Evolutionary conservation across 2,329 filamentous ascomycete species (phyloP).

Genomic region (Colletotrichum echinochloae): DNA sequence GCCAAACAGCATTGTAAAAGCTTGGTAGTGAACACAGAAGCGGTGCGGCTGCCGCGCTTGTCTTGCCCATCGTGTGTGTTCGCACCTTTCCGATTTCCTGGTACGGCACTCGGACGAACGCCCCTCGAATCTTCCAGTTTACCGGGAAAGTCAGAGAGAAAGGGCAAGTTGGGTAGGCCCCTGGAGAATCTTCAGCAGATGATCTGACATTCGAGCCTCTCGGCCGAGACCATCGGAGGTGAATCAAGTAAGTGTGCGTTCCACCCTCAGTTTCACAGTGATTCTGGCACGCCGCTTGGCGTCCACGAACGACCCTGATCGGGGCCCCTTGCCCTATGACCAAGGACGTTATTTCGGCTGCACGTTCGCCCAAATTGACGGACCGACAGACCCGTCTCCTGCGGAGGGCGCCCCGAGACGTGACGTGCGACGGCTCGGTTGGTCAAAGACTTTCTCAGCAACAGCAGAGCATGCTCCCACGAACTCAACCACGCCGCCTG

Average conservation of each 20-base stretch:
- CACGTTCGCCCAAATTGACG: neutral
- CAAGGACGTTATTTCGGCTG: neutral
- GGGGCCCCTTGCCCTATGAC: neutral
- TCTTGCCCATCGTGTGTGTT: neutral
- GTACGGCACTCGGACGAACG: neutral
- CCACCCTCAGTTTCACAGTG: neutral
- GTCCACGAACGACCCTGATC: neutral
- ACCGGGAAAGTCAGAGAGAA: neutral
- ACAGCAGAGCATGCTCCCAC: neutral
- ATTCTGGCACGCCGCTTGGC: neutral
- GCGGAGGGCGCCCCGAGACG: neutral
- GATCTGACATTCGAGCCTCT: neutral
- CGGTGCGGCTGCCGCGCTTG: neutral
- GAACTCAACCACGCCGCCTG: too few species aligned
- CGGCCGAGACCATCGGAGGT: neutral
- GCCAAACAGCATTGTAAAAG: neutral
- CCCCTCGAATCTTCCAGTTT: neutral
- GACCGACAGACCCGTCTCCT: neutral
- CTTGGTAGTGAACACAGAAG: neutral
- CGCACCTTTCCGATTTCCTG: neutral
- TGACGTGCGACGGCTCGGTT: neutral
- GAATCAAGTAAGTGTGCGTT: neutral
- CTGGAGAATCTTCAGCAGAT: neutral
- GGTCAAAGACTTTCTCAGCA: neutral
- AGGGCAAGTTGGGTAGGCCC: neutral